These are phyloP conservation scores for Citrus cavaleriei DNA, from an alignment of 345 rosid species.

Conservation along the genomic window DNA sequence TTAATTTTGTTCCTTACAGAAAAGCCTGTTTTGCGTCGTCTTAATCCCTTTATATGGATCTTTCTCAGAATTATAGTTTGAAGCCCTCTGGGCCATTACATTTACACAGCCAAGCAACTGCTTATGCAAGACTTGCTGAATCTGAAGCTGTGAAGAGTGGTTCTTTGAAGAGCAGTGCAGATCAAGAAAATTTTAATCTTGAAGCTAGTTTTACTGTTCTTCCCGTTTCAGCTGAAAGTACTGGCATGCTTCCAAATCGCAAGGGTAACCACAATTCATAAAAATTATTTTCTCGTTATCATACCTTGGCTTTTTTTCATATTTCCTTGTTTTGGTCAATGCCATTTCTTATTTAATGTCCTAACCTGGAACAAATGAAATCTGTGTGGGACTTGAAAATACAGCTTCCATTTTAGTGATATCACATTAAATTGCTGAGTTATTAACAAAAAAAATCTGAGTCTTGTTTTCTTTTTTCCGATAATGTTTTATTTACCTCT, in stretches of 20 bases:
- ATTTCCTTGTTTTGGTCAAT: not conserved
- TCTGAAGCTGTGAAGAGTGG: slow-evolving; percentile 29
- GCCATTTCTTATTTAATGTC: not conserved
- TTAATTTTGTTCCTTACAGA: not conserved
- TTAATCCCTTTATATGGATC: not conserved
- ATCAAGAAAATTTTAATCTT: slow-evolving; percentile 22
- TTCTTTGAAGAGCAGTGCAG: slow-evolving; percentile 19
- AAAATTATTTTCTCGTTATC: not conserved
- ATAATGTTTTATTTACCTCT: not conserved
- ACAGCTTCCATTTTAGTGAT: not conserved
- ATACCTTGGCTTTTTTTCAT: not conserved
- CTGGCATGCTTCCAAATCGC: slow-evolving; percentile 67
- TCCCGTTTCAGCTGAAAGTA: slow-evolving; percentile 82
- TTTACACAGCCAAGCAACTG: slow-evolving; percentile 69
- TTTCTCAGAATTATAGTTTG: slow-evolving; percentile 28
- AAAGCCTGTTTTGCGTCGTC: not conserved
- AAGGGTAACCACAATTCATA: slow-evolving; percentile 35
- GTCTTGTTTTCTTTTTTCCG: too few relatives aligned
- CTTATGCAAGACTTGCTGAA: slow-evolving; percentile 62
- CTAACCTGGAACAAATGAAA: not conserved
- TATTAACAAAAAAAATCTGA: not conserved
- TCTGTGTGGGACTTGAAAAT: not conserved
- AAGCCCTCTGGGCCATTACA: slow-evolving; percentile 32
- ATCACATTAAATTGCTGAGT: not conserved
- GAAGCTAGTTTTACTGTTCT: slow-evolving; percentile 47